Evolutionary conservation across 2,329 filamentous ascomycete genomes (phyloP), one percentile per base, ranked within the genome.

Genomic region (Sporothrix inflata): DNA sequence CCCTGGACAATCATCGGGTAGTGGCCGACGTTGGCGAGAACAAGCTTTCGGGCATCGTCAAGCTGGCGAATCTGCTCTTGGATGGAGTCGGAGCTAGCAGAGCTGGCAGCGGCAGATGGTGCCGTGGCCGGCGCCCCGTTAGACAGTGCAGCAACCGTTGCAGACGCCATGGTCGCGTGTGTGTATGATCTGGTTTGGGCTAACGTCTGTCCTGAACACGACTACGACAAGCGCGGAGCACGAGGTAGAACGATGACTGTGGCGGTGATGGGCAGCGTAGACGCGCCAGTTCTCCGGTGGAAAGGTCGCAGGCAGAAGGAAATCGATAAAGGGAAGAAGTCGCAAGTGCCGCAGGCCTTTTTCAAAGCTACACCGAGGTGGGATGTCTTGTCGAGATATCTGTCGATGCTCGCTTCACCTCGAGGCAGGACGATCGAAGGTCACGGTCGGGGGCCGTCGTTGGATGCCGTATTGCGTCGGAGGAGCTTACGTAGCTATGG

Each of bases 1-100:
- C 94, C 94, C 79, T 93, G 92, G 75, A 99, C 91, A 79, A 99
- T 95, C 81, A 93, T 93, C 68, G 92, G 90, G 81, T 98, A 99
- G 83, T 97, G 94, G 79, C 90, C 90, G 75, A 94, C 88, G 82
- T 98, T 94, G 77, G 89, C 89, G 73, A 98, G 88, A 70, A 97
- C 94, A 74, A 98, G 91, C 80, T 93, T 93, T 79, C 96, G 93
- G 75, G 96, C 96, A 78, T 92, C 91, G 80, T 97, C 91, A 77
- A 99, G 91, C 85, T 98, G 94, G 77, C 89, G 88, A 78, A 98
- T 89, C 82, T 95, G 93, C 78, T 94, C 91, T 79, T 87, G 85
- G 74, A 94, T 87, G 42, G 89, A 87, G 30, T 74, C 72, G 30
- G 55, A 27, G 55, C 63, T 24, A 34, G 70, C 14, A 1, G 71